Evolutionary conservation across 192 early-diverging fungal species (phyloP).

Genomic region (Lunasporangiospora selenospora): DNA sequence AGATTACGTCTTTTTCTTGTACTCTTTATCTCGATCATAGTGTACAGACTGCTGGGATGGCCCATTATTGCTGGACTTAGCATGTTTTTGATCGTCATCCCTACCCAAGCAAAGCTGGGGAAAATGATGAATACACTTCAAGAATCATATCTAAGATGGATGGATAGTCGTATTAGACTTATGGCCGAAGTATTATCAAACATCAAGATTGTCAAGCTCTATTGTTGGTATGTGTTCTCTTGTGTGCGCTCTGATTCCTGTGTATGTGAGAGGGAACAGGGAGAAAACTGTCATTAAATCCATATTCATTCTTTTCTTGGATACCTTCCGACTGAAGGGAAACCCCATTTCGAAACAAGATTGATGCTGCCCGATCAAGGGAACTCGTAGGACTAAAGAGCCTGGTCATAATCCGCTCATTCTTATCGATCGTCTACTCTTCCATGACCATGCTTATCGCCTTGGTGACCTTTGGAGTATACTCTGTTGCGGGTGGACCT

Average conservation of each 20-base stretch:
- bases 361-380: conserved; percentile 12
- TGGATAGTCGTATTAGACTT: conserved; percentile 30
- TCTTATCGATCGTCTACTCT: conserved; percentile 31
- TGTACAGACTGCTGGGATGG: conserved; percentile 39
- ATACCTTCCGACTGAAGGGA: conserved; percentile 17
- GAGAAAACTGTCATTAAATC: background rate
- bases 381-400: conserved; percentile 29
- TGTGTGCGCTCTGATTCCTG: background rate
- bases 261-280: background rate
- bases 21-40: conserved; percentile 5
- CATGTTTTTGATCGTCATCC: conserved; percentile 25
- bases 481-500: conserved; percentile 17
- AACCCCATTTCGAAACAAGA: conserved; percentile 20
- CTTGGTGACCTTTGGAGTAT: conserved; percentile 25
- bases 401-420: conserved; percentile 9
- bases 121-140: conserved; percentile 18
- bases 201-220: conserved; percentile 44
- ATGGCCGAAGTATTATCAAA: conserved; percentile 34
- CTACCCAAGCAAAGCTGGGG: conserved; percentile 23
- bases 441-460: conserved; percentile 38
- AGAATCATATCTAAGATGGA: conserved; percentile 20
- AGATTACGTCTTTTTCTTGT: background rate
- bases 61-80: conserved; percentile 17
- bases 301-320: background rate
- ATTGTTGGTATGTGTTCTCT: conserved; percentile 19